Conservation (phyloP, 352 stramenopile genomes). For the Globisporangium carolinianum region DNA sequence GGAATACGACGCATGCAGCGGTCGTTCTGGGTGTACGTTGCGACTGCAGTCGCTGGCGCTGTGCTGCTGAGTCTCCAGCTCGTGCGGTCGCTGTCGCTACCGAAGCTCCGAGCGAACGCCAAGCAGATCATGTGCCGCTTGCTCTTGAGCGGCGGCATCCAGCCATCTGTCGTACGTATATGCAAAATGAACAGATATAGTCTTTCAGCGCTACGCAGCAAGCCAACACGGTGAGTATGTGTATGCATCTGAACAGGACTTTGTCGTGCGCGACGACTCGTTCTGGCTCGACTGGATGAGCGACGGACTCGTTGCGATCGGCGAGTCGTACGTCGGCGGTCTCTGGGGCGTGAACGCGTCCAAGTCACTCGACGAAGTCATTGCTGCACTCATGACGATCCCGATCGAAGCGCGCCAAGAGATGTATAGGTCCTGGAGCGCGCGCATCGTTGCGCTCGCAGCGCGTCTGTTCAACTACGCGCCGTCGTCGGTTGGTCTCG, state of each 20-base stretch:
- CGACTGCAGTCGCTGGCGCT: conserved; percentile 48
- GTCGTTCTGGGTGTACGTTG: conserved; percentile 75
- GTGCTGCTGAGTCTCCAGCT: conserved; percentile 56
- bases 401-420: conserved; percentile 75
- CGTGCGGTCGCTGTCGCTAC: conserved; percentile 67
- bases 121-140: conserved; percentile 73
- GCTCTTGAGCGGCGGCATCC: conserved; percentile 51
- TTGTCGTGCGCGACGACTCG: conserved; percentile 67
- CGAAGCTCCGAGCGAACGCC: conserved; percentile 55
- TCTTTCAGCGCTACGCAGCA: too few relatives aligned
- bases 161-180: conserved; percentile 37
- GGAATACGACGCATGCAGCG: conserved; percentile 19
- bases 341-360: conserved; percentile 56
- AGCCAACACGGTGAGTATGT: background rate
- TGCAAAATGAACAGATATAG: too few relatives aligned
- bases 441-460: conserved; percentile 62
- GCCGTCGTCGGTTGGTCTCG: conserved; percentile 54
- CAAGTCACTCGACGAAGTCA: conserved; percentile 58
- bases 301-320: conserved; percentile 74
- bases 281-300: conserved; percentile 88
- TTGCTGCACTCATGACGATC: conserved; percentile 71
- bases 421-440: conserved; percentile 84
- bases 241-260: conserved; percentile 32
- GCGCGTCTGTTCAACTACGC: conserved; percentile 75
- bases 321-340: conserved; percentile 72